Percentiles rank a stretch among this genome's conserved stretches.
phyloP scores from a whole-genome alignment of 345 rosid species.

The Brassica carinata region DNA sequence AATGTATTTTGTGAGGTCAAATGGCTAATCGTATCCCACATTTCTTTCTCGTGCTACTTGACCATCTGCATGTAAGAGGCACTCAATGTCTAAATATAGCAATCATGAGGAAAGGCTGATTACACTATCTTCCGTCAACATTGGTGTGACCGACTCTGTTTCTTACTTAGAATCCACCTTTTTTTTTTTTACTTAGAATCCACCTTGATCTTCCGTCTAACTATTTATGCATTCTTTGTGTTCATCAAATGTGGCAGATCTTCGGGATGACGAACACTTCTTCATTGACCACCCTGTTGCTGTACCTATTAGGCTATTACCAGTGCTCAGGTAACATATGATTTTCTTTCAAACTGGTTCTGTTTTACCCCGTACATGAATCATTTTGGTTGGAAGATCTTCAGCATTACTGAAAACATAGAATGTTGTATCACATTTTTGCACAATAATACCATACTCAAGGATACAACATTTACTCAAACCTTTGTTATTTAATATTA shows the following conservation, averaged over 20 bases:
- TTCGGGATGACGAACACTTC: slow-evolving; percentile 88
- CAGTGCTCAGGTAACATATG: slow-evolving; percentile 60
- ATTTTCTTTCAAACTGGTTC: neutral
- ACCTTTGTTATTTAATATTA: too few species aligned
- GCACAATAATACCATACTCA: too few species aligned
- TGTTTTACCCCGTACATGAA: neutral
- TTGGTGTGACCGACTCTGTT: neutral
- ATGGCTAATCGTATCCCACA: neutral
- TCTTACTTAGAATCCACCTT: neutral
- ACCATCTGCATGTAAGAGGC: neutral
- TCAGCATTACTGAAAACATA: too few species aligned
- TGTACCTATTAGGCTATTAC: slow-evolving; percentile 54
- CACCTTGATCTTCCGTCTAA: neutral
- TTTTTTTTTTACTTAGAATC: too few species aligned
- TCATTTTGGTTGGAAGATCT: too few species aligned
- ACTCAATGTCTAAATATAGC: neutral
- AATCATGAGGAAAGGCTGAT: too few species aligned
- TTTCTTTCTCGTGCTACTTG: neutral
- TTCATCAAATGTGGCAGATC: slow-evolving; percentile 56
- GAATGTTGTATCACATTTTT: too few species aligned
- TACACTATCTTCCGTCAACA: neutral
- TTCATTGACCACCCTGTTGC: slow-evolving; percentile 87
- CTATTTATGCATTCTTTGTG: slow-evolving; percentile 21
- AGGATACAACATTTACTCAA: too few species aligned
- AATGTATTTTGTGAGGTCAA: neutral